Evolutionary conservation across 805 yeast species (phyloP).

Genomic region (Clavispora santaluciae): DNA sequence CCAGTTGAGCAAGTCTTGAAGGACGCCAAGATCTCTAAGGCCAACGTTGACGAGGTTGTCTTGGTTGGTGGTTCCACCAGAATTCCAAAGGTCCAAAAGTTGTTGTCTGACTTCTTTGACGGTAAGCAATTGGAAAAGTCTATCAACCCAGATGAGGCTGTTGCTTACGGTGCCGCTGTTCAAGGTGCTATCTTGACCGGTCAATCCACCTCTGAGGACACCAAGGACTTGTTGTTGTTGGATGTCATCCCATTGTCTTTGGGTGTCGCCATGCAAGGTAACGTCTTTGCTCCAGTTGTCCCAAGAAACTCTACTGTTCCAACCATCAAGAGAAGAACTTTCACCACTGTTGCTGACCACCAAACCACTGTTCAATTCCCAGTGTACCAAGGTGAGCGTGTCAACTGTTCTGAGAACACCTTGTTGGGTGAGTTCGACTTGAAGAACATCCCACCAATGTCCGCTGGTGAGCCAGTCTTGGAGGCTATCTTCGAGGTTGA

Average conservation of each 20-base stretch:
- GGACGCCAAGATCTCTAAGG: slow-evolving; percentile 42
- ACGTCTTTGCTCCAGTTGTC: slow-evolving; percentile 47
- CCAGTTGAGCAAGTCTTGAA: slow-evolving; percentile 45
- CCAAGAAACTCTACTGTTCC: slow-evolving; percentile 51
- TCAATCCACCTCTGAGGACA: slow-evolving; percentile 56
- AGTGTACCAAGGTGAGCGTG: slow-evolving; percentile 50
- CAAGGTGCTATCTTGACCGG: slow-evolving; percentile 98
- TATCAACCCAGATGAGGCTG: slow-evolving; percentile 48
- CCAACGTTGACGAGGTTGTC: slow-evolving; percentile 43
- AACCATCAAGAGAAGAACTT: slow-evolving; percentile 47
- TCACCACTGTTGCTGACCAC: slow-evolving; percentile 49
- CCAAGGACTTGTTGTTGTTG: slow-evolving; percentile 88
- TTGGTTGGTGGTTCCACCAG: slow-evolving; percentile 48
- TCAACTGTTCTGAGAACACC: slow-evolving; percentile 47
- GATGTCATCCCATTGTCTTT: slow-evolving; percentile 97
- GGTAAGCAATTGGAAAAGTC: slow-evolving; percentile 47
- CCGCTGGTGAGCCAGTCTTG: slow-evolving; percentile 48
- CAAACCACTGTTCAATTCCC: slow-evolving; percentile 49
- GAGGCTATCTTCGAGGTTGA: slow-evolving; percentile 48
- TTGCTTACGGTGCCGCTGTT: slow-evolving; percentile 79
- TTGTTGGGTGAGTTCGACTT: slow-evolving; percentile 48
- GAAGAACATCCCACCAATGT: slow-evolving; percentile 48
- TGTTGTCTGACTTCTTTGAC: slow-evolving; percentile 41
- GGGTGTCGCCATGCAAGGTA: slow-evolving; percentile 75
- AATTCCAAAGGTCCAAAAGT: slow-evolving; percentile 47